These are phyloP conservation scores for Lipomyces sp. DNA, from an alignment of 805 yeast species.

Conservation along the genomic window DNA sequence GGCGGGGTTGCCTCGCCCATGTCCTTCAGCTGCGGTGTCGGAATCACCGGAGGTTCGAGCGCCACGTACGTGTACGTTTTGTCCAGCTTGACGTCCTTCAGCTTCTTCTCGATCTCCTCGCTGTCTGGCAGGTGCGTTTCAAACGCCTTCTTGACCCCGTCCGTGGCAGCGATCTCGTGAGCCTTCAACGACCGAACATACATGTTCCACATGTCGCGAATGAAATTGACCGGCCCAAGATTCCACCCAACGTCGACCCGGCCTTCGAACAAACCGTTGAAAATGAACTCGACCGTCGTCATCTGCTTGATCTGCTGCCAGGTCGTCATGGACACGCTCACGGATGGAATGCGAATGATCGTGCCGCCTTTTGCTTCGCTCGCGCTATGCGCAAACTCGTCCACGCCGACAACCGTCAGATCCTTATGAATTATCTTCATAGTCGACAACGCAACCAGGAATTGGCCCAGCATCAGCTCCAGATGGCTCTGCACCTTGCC, in stretches of 20 bases:
- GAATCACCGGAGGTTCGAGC: slow-evolving; percentile 72
- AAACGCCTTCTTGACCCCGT: slow-evolving; percentile 31
- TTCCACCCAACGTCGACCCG: slow-evolving; percentile 92
- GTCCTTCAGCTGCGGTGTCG: slow-evolving; percentile 84
- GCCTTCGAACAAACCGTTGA: slow-evolving; percentile 76
- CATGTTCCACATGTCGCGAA: slow-evolving; percentile 87
- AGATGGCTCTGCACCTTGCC: slow-evolving; percentile 53
- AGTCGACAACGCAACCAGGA: slow-evolving; percentile 64
- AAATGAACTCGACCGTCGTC: slow-evolving; percentile 61
- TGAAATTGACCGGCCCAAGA: slow-evolving; percentile 82
- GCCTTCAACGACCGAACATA: slow-evolving; percentile 72
- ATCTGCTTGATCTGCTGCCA: slow-evolving; percentile 52
- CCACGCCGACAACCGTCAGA: slow-evolving; percentile 47
- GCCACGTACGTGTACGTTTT: slow-evolving; percentile 56
- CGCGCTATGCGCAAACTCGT: slow-evolving; percentile 55
- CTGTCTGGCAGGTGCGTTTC: slow-evolving; percentile 34
- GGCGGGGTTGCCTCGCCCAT: slow-evolving; percentile 98
- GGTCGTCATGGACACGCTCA: slow-evolving; percentile 71
- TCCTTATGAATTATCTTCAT: slow-evolving; percentile 50
- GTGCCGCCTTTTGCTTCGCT: slow-evolving; percentile 69
- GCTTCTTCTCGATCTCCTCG: slow-evolving; percentile 42
- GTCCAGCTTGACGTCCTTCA: slow-evolving; percentile 47
- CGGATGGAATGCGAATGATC: slow-evolving; percentile 74
- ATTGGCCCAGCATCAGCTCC: slow-evolving; percentile 58
- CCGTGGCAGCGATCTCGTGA: slow-evolving; percentile 46